Percentiles rank a stretch among this genome's conserved stretches.
phyloP scores from a whole-genome alignment of 768 basidiomycete species.

The Hemileccinum impolitum region DNA sequence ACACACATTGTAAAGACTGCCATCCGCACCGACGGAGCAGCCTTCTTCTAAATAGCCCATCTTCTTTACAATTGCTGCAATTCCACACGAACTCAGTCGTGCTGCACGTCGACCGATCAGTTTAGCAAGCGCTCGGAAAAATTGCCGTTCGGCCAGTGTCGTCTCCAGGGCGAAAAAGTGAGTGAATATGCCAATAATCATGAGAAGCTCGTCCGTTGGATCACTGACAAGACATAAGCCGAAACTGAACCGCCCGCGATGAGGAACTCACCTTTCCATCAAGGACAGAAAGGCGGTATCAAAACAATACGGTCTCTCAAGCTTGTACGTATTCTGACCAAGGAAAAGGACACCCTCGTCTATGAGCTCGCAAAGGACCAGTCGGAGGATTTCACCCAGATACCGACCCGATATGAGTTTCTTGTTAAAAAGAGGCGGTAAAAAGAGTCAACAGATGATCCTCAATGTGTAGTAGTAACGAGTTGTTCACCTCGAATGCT shows the following conservation, averaged over 20 bases:
- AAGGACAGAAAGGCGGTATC: constrained; percentile 97
- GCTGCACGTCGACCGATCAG: constrained; percentile 89
- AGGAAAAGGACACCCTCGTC: constrained; percentile 97
- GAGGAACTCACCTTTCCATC: constrained; percentile 78
- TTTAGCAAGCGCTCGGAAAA: constrained; percentile 92
- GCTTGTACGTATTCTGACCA: constrained; percentile 97
- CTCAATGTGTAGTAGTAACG: background rate
- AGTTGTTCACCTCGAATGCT: constrained; percentile 71
- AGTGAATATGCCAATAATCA: constrained; percentile 95
- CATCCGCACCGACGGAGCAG: constrained; percentile 88
- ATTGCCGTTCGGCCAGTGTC: constrained; percentile 92
- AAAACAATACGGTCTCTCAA: constrained; percentile 88
- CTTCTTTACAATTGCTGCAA: constrained; percentile 94
- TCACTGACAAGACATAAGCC: constrained; percentile 50
- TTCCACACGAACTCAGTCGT: constrained; percentile 89
- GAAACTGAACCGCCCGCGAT: background rate
- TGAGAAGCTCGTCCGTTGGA: constrained; percentile 93
- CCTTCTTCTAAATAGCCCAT: constrained; percentile 92
- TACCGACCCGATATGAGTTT: constrained; percentile 97
- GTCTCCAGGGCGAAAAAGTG: constrained; percentile 98
- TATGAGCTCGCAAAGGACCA: constrained; percentile 92
- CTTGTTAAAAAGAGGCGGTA: constrained; percentile 31
- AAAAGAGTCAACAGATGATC: background rate
- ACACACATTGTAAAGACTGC: constrained; percentile 89
- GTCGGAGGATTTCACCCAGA: constrained; percentile 93